Evolutionary conservation across 805 yeast genomes (phyloP).

Genomic region (Teunomyces pallodes): DNA sequence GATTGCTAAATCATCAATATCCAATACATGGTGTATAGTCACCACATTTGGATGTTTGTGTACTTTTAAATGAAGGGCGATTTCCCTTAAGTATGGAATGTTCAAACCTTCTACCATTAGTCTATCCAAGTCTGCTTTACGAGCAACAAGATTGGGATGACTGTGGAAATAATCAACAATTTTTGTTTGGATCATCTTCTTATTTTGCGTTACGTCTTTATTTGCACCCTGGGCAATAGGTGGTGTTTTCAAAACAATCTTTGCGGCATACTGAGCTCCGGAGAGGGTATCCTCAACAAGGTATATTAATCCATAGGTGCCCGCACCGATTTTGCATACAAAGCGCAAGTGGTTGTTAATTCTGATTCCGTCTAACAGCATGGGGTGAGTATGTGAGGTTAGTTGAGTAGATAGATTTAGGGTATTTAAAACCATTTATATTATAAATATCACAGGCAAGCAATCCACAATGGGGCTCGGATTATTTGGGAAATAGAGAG

Average conservation of each 20-base stretch:
- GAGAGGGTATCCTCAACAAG: slow-evolving; percentile 56
- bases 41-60: slow-evolving; percentile 78
- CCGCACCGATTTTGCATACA: slow-evolving; percentile 66
- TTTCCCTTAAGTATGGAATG: slow-evolving; percentile 55
- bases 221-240: slow-evolving; percentile 23
- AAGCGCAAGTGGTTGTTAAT: slow-evolving; percentile 37
- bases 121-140: slow-evolving; percentile 20
- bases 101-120: slow-evolving; percentile 24
- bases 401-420: not conserved
- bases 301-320: slow-evolving; percentile 83
- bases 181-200: slow-evolving; percentile 26
- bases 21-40: slow-evolving; percentile 70
- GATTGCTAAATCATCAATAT: slow-evolving; percentile 49
- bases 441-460: not conserved
- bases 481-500: not conserved
- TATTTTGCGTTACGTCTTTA: slow-evolving; percentile 29
- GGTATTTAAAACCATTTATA: slow-evolving; percentile 3
- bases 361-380: slow-evolving; percentile 20
- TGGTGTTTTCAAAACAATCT: slow-evolving; percentile 57
- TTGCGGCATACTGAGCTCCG: slow-evolving; percentile 61
- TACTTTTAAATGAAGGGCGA: slow-evolving; percentile 68
- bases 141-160: slow-evolving; percentile 15
- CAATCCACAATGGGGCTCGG: not conserved
- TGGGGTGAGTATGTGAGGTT: slow-evolving; percentile 1
- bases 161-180: slow-evolving; percentile 18